These are phyloP conservation scores for Populus ilicifolia DNA, from an alignment of 345 rosid species.

Conservation along the genomic window DNA sequence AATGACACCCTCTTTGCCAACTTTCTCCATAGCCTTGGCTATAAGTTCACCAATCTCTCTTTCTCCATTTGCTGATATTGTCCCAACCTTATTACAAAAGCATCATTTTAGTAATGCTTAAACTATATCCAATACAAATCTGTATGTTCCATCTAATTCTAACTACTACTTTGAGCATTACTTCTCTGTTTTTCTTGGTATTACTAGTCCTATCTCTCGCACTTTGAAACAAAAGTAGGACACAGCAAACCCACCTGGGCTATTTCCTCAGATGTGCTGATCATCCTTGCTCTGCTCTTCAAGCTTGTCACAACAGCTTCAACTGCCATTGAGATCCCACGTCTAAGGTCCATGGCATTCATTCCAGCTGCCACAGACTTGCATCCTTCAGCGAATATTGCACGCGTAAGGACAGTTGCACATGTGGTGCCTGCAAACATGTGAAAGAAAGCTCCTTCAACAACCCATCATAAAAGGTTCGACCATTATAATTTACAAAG, in stretches of 20 bases:
- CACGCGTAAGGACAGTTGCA: conserved; percentile 25
- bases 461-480: neutral
- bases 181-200: neutral
- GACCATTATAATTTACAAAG: too few relatives aligned
- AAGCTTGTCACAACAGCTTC: conserved; percentile 22
- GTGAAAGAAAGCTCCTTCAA: neutral
- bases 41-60: conserved; percentile 92
- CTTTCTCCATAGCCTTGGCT: conserved; percentile 96
- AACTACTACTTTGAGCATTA: neutral
- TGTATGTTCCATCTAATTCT: neutral
- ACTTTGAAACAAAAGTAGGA: neutral
- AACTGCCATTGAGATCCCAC: conserved; percentile 23
- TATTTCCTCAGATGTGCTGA: conserved; percentile 71
- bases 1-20: conserved; percentile 96
- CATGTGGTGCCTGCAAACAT: conserved; percentile 28
- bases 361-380: conserved; percentile 32
- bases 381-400: conserved; percentile 24
- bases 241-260: conserved; percentile 57
- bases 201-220: neutral
- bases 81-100: conserved; percentile 42
- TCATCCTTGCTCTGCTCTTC: conserved; percentile 31
- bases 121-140: neutral
- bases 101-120: neutral
- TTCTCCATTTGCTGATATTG: conserved; percentile 94
- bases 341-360: conserved; percentile 32